Evolutionary conservation across 169 alveolate genomes (phyloP).

Genomic region (Babesia bovis): DNA sequence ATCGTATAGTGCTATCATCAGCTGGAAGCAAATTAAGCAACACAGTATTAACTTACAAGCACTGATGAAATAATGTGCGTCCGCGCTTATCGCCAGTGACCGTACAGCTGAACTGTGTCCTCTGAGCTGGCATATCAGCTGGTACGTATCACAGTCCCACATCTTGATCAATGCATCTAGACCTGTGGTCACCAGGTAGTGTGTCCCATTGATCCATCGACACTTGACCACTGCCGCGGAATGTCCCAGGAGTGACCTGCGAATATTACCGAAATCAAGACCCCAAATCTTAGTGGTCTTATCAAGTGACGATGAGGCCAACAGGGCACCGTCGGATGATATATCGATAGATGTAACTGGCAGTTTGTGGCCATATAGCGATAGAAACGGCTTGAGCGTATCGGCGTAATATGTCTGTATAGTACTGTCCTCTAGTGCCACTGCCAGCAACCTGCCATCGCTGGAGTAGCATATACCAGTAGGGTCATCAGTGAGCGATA

Average conservation of each 20-base stretch:
- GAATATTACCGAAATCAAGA: conserved; percentile 83
- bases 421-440: conserved; percentile 80
- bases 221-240: conserved; percentile 29
- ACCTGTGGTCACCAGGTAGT: conserved; percentile 61
- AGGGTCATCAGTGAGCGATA: conserved; percentile 55
- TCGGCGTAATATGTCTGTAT: conserved; percentile 80
- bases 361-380: conserved; percentile 86
- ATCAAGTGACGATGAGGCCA: conserved; percentile 84
- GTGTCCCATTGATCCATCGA: conserved; percentile 52
- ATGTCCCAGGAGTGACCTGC: conserved; percentile 57
- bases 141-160: conserved; percentile 79
- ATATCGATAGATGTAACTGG: conserved; percentile 83
- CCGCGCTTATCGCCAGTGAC: conserved; percentile 52
- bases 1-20: conserved; percentile 73
- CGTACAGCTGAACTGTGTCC: conserved; percentile 64
- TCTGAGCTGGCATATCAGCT: conserved; percentile 68
- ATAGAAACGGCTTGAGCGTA: conserved; percentile 76
- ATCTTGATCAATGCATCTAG: conserved; percentile 61
- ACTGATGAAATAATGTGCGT: conserved; percentile 65
- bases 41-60: conserved; percentile 4
- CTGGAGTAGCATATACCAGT: conserved; percentile 68
- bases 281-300: conserved; percentile 86
- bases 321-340: conserved; percentile 76
- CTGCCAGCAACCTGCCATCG: conserved; percentile 73
- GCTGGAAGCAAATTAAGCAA: conserved; percentile 22